Conservation (phyloP, 139 green algal genomes). For the Asterochloris sp. region DNA sequence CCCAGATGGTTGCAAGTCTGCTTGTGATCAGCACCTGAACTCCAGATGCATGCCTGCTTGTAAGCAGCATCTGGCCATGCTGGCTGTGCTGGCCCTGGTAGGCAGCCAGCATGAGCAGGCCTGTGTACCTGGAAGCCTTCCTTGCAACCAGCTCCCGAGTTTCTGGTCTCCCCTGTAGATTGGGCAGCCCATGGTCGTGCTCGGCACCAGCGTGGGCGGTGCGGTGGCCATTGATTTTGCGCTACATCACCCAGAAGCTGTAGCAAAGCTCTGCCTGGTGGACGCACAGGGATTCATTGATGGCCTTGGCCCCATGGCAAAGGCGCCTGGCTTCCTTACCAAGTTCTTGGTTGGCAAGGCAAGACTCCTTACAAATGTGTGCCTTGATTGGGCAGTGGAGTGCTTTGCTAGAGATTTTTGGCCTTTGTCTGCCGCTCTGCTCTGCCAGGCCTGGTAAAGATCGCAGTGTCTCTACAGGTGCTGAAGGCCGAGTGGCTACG, state of each 20-base stretch:
- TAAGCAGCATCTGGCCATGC: too few relatives aligned
- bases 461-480: slow-evolving; percentile 25
- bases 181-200: slow-evolving; percentile 62
- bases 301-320: slow-evolving; percentile 74
- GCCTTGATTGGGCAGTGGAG: not conserved
- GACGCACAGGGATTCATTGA: slow-evolving; percentile 86
- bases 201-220: slow-evolving; percentile 84
- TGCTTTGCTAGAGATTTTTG: not conserved
- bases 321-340: slow-evolving; percentile 55
- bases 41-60: too few relatives aligned
- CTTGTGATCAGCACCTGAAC: too few relatives aligned
- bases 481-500: slow-evolving; percentile 66
- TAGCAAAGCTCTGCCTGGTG: slow-evolving; percentile 73
- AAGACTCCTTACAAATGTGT: not conserved
- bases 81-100: too few relatives aligned
- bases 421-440: too few relatives aligned
- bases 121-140: not conserved
- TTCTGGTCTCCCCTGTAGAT: slow-evolving; percentile 9
- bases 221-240: slow-evolving; percentile 92
- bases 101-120: too few relatives aligned
- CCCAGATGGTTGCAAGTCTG: too few relatives aligned
- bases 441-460: too few relatives aligned
- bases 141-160: too few relatives aligned
- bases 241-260: slow-evolving; percentile 64
- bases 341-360: slow-evolving; percentile 46